Evolutionary conservation across 2,329 filamentous ascomycete genomes (phyloP), one percentile per base, ranked within the genome.

Genomic region (Diplodia scrobiculata): DNA sequence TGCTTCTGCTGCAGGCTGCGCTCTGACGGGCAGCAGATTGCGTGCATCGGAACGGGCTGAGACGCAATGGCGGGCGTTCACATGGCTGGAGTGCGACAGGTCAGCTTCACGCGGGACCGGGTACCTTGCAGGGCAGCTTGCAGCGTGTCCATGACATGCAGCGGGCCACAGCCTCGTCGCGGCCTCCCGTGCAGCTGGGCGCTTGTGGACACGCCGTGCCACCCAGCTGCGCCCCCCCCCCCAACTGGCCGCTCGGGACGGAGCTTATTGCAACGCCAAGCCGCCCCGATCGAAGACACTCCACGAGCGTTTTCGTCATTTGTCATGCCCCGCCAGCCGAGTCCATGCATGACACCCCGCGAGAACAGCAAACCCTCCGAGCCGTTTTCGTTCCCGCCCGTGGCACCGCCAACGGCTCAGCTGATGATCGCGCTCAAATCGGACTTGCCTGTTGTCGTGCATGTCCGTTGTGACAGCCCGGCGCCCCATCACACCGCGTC

Each of bases 171-270:
- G 27, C 32, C 63, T 65, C 62, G 25, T 58, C 52, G 36, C 52
- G 21, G 52, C 52, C 34, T 58, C 51, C 51, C 63, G 51, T 65
- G 63, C 63, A 65, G 63, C 63, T 65, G 63, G 50, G 52, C 51
- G 63, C 63, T 50, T 65, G 41, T 19, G 17, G 41, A n/a, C 25
- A 50, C 45, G 41, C 58, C 36, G 63, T 65, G 53, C 36, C 47
- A 65, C 52, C 38, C 21, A 5, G 19, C 51, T 27, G 25, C 52
- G 51, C 63, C 29, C 25, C 27, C 63, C 29, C 25, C 27, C 27
- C 25, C 63, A 60, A 54, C 52, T 65, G 63, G 51, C 55, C 55
- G 11, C 14, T 47, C 55, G 55, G 55, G 55, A 60, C 38, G 27
- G 52, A 54, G 52, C 45, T 58, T 55, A 55, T 65, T 48, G 51